Base-by-base conservation (phyloP, 1,139 yeast species). In the Protomyces lactucae-debilis region DNA sequence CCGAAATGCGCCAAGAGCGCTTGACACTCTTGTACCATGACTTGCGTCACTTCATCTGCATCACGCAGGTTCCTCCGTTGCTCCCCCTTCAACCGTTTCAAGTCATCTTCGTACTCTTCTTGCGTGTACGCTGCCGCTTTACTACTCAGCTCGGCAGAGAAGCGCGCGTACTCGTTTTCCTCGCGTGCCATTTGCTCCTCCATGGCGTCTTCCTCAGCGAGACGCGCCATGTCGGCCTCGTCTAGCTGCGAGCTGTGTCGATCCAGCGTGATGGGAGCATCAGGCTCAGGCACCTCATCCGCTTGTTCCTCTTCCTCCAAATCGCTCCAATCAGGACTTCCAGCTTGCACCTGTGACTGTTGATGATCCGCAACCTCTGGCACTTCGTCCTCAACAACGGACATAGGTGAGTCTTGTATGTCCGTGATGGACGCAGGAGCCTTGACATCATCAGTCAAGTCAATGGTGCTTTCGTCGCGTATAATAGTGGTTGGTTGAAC, bases 11-110 rank as follows among this genome's bases (percentile, higher is more conserved):
- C 82, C 4, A 95, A 78, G 51, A 95, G 78, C 67, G 90, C 96
- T 74, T 93, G 97, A 10, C 95, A 95, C 72, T 93, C 98, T 55
- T 81, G 80, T 25, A 93, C 83, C 98, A 95, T 93, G 2, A 83
- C 83, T 18, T 83, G 83, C 0, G 97, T 88, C 0, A 93, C 97
- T 71, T 88, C 95, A 71, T 93, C 99, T 0, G 97, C 84, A 74
- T 93, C 98, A 68, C 97, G 79, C 67, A 85, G 82, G 43, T 88
- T 91, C 69, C 83, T 86, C 48, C 79, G 82, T 55, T 85, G 81
- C 71, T 86, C 84, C 25, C 74, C 73, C 51, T 74, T 73, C n/a
- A 78, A 71, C 55, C 82, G 84, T 67, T 80, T 82, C 35, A 90
- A 75, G 57, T 82, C 77, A 18, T 78, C 79, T 64, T 84, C 88